Conservation (phyloP, 106 monocot species). For the Ottelia alismoides region DNA sequence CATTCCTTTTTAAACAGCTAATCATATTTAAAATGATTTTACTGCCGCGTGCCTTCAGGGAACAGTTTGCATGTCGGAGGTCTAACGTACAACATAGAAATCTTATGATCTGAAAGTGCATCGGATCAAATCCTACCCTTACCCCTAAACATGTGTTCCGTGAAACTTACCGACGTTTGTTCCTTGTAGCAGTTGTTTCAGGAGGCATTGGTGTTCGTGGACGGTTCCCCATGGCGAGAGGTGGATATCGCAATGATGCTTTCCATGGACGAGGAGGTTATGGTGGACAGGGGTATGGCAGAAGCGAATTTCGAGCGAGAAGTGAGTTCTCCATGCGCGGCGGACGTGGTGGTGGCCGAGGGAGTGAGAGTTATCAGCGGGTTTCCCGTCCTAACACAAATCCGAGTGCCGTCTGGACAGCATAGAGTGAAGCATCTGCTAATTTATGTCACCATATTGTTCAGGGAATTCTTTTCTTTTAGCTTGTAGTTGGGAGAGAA, state of each 20-base stretch:
- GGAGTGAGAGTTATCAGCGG: conserved; percentile 1
- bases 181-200: background rate
- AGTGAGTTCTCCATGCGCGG: background rate
- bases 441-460: too few species aligned
- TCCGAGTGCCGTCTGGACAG: too few species aligned
- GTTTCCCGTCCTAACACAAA: too few species aligned
- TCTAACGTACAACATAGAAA: too few species aligned
- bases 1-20: background rate
- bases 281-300: background rate
- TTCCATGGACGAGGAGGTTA: background rate
- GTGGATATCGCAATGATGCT: background rate
- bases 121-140: background rate
- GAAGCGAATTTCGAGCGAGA: background rate
- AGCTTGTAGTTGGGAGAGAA: too few species aligned
- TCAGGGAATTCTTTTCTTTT: too few species aligned
- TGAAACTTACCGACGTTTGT: too few species aligned
- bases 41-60: too few species aligned
- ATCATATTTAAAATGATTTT: background rate
- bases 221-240: background rate
- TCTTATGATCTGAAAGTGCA: too few species aligned
- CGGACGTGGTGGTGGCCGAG: background rate
- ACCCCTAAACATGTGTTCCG: background rate
- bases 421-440: too few species aligned
- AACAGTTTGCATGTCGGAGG: background rate
- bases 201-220: background rate